phyloP scores from a whole-genome alignment of 1,139 yeast genomes.

The Hyphopichia buzzinii region DNA sequence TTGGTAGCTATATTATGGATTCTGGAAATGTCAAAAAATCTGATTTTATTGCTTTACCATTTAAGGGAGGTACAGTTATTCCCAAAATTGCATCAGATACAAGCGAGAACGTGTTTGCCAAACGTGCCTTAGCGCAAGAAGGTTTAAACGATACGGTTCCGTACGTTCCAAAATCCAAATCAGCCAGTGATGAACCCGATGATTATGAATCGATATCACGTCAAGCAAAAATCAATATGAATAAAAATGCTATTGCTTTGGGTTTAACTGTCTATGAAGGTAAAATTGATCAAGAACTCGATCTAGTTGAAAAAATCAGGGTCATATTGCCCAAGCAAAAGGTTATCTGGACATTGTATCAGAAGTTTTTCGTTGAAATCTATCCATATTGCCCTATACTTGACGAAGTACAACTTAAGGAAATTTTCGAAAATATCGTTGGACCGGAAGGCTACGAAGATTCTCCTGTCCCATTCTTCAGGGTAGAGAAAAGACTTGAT shows the following conservation, averaged over 20 bases:
- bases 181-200: not conserved
- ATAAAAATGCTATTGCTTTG: constrained; percentile 16
- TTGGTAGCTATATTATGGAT: constrained; percentile 19
- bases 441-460: constrained; percentile 25
- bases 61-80: not conserved
- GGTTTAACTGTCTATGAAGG: constrained; percentile 25
- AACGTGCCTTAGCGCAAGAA: constrained; percentile 15
- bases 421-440: constrained; percentile 18
- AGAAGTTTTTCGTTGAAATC: constrained; percentile 36
- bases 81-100: not conserved
- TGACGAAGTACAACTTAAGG: constrained; percentile 29
- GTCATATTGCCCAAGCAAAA: constrained; percentile 37
- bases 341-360: constrained; percentile 39
- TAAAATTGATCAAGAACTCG: constrained; percentile 22
- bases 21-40: not conserved
- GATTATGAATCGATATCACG: constrained; percentile 9
- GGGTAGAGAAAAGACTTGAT: constrained; percentile 39
- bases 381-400: constrained; percentile 44
- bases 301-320: constrained; percentile 24
- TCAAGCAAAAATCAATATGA: constrained; percentile 10
- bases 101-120: constrained; percentile 2
- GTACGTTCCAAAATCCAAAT: constrained; percentile 17
- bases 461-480: constrained; percentile 14
- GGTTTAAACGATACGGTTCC: constrained; percentile 21
- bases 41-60: not conserved